phyloP scores from a whole-genome alignment of 2,329 filamentous ascomycete species.

The Venturia carpophila region DNA sequence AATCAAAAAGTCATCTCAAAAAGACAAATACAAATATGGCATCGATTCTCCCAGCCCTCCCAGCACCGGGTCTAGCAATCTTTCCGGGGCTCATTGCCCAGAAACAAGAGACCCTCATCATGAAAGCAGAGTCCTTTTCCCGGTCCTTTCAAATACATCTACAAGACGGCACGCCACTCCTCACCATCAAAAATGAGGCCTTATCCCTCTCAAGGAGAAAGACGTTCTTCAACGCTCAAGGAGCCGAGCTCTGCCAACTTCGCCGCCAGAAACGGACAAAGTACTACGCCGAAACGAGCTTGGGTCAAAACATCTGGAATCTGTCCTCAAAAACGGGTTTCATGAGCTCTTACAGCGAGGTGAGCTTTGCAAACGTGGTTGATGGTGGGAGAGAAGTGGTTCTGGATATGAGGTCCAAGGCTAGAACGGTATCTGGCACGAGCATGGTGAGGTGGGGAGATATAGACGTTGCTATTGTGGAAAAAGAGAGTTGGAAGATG shows the following conservation, averaged over 20 bases:
- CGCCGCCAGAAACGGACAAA: background rate
- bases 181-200: background rate
- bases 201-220: background rate
- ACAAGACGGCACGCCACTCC: background rate
- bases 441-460: background rate
- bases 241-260: background rate
- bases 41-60: background rate
- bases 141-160: background rate
- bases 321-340: background rate
- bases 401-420: background rate
- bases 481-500: conserved; percentile 4
- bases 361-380: background rate
- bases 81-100: background rate
- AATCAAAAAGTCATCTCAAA: too few relatives aligned
- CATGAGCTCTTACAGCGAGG: background rate
- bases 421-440: background rate
- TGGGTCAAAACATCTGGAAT: background rate
- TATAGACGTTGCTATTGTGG: background rate
- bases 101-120: conserved; percentile 6
- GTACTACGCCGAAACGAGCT: background rate
- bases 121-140: background rate
- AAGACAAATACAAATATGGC: background rate
- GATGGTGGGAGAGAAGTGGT: background rate
- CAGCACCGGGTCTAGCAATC: background rate
- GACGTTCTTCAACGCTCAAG: background rate